phyloP scores from a whole-genome alignment of 106 monocot genomes.

The Iris macrosiphon region DNA sequence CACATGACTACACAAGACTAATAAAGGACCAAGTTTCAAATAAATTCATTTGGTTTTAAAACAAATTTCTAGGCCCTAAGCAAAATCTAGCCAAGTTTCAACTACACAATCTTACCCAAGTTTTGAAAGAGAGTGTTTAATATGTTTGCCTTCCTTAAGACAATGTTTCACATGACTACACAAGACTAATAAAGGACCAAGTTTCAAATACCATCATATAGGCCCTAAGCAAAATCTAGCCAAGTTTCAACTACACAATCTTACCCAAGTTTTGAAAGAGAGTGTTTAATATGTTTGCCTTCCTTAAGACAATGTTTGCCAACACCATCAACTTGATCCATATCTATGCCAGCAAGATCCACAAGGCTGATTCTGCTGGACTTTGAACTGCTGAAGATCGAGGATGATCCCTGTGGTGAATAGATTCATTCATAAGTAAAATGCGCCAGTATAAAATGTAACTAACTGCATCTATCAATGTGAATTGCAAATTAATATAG shows the following conservation, averaged over 20 bases:
- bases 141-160: conserved; percentile 43
- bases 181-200: no score
- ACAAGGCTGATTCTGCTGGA: conserved; percentile 76
- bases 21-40: no score
- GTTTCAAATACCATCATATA: no score
- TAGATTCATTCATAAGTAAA: not conserved
- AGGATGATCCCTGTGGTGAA: conserved; percentile 53
- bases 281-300: conserved; percentile 52
- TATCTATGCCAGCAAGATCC: conserved; percentile 90
- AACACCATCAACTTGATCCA: conserved; percentile 38
- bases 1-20: no score
- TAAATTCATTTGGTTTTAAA: no score
- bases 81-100: no score
- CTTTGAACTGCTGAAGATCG: conserved; percentile 64
- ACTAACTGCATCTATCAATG: not conserved
- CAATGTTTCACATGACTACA: no score
- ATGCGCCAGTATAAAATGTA: not conserved
- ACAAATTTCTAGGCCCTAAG: no score
- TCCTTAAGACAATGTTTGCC: conserved; percentile 44
- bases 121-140: conserved; percentile 63
- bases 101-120: conserved; percentile 65
- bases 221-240: no score
- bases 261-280: conserved; percentile 85
- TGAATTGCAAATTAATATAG: no score
- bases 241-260: no score